A percentile compares a stretch with the other conserved stretches of the same genome.
Evolutionary conservation across 257 asterid species (phyloP).

Genomic region (Mitragyna speciosa): DNA sequence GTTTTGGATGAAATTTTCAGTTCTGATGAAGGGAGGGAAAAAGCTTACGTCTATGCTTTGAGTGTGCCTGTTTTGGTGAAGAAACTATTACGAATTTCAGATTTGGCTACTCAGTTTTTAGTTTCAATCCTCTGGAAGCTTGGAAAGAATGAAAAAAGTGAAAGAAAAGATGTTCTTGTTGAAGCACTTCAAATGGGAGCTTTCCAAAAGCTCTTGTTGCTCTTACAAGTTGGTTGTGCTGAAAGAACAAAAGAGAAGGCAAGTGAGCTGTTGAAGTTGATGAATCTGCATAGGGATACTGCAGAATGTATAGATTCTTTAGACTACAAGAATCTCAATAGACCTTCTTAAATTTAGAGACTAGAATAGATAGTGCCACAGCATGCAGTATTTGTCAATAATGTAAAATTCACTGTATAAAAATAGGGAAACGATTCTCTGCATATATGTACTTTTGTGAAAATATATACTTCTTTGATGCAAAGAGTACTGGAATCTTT

Average conservation of each 20-base stretch:
- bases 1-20: slow-evolving; percentile 49
- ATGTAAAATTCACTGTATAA: neutral
- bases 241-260: slow-evolving; percentile 53
- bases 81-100: slow-evolving; percentile 53
- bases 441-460: neutral
- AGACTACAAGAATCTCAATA: slow-evolving; percentile 48
- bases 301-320: slow-evolving; percentile 44
- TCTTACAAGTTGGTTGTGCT: slow-evolving; percentile 48
- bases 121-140: slow-evolving; percentile 49
- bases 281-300: slow-evolving; percentile 36
- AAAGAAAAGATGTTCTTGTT: slow-evolving; percentile 13
- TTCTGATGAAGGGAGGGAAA: slow-evolving; percentile 36
- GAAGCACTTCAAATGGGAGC: slow-evolving; percentile 53
- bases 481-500: too few species aligned
- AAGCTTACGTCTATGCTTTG: slow-evolving; percentile 35
- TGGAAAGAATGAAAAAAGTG: slow-evolving; percentile 16
- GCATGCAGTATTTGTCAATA: neutral
- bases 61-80: slow-evolving; percentile 48
- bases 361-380: neutral
- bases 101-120: slow-evolving; percentile 46
- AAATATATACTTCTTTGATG: neutral
- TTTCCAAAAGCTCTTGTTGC: slow-evolving; percentile 49
- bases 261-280: slow-evolving; percentile 42
- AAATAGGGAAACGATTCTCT: neutral
- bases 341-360: slow-evolving; percentile 34